These are phyloP conservation scores for Tricholoma saponaceum DNA, from an alignment of 768 basidiomycete genomes.

Conservation along the genomic window DNA sequence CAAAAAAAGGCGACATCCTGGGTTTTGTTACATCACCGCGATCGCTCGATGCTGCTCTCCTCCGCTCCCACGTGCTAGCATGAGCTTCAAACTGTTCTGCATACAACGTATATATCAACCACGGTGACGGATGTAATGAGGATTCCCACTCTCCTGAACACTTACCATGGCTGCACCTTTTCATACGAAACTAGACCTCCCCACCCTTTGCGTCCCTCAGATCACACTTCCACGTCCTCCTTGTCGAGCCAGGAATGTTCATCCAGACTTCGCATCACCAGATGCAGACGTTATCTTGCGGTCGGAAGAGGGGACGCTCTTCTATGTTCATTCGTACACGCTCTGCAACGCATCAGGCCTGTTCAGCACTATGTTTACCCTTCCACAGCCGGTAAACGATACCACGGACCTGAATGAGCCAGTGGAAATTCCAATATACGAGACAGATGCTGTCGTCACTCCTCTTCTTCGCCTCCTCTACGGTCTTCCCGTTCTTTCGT, in stretches of 20 bases:
- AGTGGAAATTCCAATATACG: conserved; percentile 32
- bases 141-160: conserved; percentile 7
- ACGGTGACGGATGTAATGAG: conserved; percentile 6
- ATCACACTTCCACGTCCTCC: background rate
- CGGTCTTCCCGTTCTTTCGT: conserved; percentile 46
- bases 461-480: conserved; percentile 54
- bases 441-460: conserved; percentile 44
- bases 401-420: conserved; percentile 8
- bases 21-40: background rate
- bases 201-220: background rate
- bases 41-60: background rate
- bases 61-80: conserved; percentile 20
- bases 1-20: background rate
- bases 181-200: conserved; percentile 10
- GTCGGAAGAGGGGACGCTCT: conserved; percentile 45
- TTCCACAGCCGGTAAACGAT: conserved; percentile 38
- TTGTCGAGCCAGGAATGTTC: conserved; percentile 18
- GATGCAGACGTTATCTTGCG: conserved; percentile 34
- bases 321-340: conserved; percentile 53
- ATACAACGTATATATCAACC: conserved; percentile 13
- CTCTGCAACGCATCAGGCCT: conserved; percentile 57
- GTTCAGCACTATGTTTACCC: conserved; percentile 57
- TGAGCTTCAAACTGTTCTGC: conserved; percentile 15
- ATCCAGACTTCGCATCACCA: conserved; percentile 27
- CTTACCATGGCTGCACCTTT: conserved; percentile 15